Conservation (phyloP, 2,329 filamentous ascomycete species). For the Phialocephala subalpina region DNA sequence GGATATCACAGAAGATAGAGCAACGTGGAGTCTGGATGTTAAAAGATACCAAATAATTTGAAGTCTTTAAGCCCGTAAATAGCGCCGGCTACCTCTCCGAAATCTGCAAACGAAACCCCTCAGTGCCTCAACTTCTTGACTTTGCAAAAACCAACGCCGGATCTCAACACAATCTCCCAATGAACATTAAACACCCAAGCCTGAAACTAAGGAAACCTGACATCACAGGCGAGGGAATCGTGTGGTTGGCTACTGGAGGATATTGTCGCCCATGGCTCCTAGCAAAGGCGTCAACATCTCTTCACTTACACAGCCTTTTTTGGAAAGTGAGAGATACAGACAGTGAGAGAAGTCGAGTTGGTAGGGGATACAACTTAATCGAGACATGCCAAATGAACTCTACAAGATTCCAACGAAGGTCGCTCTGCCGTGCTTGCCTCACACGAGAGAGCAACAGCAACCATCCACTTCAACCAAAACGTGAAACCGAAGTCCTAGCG, state of each 20-base stretch:
- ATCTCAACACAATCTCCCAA: no score
- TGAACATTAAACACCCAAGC: no score
- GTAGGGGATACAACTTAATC: no score
- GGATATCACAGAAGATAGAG: no score
- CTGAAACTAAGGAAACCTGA: not conserved
- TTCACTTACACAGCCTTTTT: not conserved
- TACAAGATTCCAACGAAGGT: not conserved
- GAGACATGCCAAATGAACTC: not conserved
- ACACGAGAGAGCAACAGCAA: not conserved
- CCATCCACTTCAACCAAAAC: not conserved
- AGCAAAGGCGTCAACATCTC: not conserved
- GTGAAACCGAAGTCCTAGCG: not conserved
- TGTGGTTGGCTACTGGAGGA: not conserved
- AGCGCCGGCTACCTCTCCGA: no score
- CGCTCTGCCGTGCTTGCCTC: not conserved
- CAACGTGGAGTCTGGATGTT: no score
- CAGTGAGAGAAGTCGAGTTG: not conserved
- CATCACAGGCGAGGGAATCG: not conserved
- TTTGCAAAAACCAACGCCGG: no score
- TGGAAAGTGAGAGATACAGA: not conserved
- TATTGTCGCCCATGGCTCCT: no score
- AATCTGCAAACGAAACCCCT: no score
- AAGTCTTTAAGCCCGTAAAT: no score
- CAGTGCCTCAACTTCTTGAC: no score
- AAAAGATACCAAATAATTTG: no score